Evolutionary conservation across 2,329 filamentous ascomycete genomes (phyloP).

Genomic region (Fusarium ambrosium): DNA sequence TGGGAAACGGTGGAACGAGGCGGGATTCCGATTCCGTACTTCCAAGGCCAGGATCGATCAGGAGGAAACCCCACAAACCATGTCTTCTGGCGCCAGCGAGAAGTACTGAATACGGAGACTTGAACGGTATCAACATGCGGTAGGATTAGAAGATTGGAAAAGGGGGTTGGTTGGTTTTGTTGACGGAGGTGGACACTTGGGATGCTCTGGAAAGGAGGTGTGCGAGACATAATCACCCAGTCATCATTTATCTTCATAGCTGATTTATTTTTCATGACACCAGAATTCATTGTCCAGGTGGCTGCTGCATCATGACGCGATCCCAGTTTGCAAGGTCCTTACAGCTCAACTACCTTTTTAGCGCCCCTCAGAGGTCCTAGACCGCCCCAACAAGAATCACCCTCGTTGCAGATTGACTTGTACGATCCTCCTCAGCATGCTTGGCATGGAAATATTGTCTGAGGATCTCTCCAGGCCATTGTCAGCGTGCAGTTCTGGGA

Average conservation of each 20-base stretch:
- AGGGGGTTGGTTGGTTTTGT: not conserved
- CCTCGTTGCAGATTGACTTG: no score
- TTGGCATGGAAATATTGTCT: no score
- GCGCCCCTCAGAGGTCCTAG: no score
- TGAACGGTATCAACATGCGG: not conserved
- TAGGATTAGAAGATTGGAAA: not conserved
- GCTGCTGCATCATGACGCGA: no score
- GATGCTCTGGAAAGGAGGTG: not conserved
- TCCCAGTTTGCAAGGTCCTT: no score
- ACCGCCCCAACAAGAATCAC: no score
- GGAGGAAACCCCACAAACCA: constrained; percentile 9
- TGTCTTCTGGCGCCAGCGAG: constrained; percentile 10
- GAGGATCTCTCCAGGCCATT: no score
- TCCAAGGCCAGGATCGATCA: constrained; percentile 19
- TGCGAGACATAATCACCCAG: not conserved
- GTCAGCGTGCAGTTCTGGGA: no score
- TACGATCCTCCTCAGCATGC: no score
- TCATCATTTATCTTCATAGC: not conserved
- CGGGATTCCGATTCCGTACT: constrained; percentile 25
- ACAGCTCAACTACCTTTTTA: no score
- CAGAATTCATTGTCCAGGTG: no score
- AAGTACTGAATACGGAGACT: not conserved
- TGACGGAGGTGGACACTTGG: not conserved
- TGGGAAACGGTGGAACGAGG: constrained; percentile 24
- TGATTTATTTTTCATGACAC: not conserved